These are phyloP conservation scores for Aegilops umbellulata DNA, from an alignment of 176 grass and related monocot species.

Conservation along the genomic window DNA sequence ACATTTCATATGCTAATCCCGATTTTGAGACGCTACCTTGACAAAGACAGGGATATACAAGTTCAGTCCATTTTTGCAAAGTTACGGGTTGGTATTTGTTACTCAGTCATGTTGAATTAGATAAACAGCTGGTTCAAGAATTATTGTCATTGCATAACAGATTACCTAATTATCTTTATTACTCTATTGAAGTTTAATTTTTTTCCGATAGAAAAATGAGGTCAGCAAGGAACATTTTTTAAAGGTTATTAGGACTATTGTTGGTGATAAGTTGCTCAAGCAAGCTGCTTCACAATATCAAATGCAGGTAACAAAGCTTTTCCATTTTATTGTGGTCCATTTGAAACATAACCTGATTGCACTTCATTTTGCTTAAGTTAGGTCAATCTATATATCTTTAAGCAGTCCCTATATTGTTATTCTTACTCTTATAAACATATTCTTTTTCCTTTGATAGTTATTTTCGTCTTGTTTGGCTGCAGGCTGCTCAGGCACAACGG, in stretches of 20 bases:
- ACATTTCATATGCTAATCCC: conserved; percentile 95
- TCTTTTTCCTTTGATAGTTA: conserved; percentile 36
- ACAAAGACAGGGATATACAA: conserved; percentile 89
- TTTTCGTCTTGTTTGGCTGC: conserved; percentile 35
- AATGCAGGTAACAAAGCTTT: conserved; percentile 66
- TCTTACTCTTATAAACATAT: conserved; percentile 19
- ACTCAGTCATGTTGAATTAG: conserved; percentile 17
- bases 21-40: conserved; percentile 81
- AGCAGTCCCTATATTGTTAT: not conserved
- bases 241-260: conserved; percentile 84
- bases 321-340: conserved; percentile 9
- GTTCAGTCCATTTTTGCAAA: conserved; percentile 80
- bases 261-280: conserved; percentile 96
- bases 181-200: conserved; percentile 7
- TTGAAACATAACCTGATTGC: conserved; percentile 9
- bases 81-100: conserved; percentile 68
- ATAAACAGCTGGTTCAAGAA: conserved; percentile 5
- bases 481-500: conserved; percentile 45
- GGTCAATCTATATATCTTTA: conserved; percentile 10
- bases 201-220: conserved; percentile 80
- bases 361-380: conserved; percentile 8
- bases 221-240: conserved; percentile 94
- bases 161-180: conserved; percentile 21
- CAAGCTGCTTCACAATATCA: conserved; percentile 85
- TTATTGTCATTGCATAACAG: not conserved